Evolutionary conservation across 805 yeast genomes (phyloP).

Genomic region (Isabelozyma pseudorhagii): DNA sequence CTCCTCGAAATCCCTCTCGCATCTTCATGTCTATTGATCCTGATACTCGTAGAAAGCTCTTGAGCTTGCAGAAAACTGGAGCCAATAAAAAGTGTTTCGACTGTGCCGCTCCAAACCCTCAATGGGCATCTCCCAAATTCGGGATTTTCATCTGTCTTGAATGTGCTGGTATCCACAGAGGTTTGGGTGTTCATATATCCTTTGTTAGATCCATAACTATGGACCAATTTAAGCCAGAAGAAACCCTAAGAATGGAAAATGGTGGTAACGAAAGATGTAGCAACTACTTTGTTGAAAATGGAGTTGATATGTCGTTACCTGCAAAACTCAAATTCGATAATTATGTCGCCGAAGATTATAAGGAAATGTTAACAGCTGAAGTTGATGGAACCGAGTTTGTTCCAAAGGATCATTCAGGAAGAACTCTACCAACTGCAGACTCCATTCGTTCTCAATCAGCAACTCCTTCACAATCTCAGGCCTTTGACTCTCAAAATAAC

Average conservation of each 20-base stretch:
- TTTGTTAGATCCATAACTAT: slow-evolving; percentile 95
- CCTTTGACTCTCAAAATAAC: slow-evolving; percentile 8
- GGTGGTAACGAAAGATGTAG: slow-evolving; percentile 87
- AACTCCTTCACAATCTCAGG: slow-evolving; percentile 1
- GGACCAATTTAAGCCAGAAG: slow-evolving; percentile 98
- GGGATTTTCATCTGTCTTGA: slow-evolving; percentile 96
- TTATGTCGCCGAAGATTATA: slow-evolving; percentile 91
- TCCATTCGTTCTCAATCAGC: neutral
- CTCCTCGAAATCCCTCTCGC: neutral
- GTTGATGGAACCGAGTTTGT: slow-evolving; percentile 71
- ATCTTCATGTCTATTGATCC: slow-evolving; percentile 77
- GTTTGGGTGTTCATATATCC: slow-evolving; percentile 94
- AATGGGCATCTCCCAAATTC: slow-evolving; percentile 98
- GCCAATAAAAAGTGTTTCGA: slow-evolving; percentile 82
- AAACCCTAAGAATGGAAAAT: slow-evolving; percentile 81
- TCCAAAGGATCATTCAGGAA: slow-evolving; percentile 58
- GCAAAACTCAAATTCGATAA: slow-evolving; percentile 80
- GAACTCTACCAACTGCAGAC: slow-evolving; percentile 32
- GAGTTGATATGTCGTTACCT: slow-evolving; percentile 61
- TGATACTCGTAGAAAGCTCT: slow-evolving; percentile 77
- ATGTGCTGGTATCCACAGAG: slow-evolving; percentile 96
- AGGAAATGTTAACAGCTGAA: slow-evolving; percentile 69
- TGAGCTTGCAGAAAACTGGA: slow-evolving; percentile 75
- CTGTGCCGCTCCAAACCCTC: slow-evolving; percentile 94
- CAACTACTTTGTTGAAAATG: slow-evolving; percentile 66